phyloP scores from a whole-genome alignment of 768 basidiomycete species.

The Phanerodontia chrysosporium region DNA sequence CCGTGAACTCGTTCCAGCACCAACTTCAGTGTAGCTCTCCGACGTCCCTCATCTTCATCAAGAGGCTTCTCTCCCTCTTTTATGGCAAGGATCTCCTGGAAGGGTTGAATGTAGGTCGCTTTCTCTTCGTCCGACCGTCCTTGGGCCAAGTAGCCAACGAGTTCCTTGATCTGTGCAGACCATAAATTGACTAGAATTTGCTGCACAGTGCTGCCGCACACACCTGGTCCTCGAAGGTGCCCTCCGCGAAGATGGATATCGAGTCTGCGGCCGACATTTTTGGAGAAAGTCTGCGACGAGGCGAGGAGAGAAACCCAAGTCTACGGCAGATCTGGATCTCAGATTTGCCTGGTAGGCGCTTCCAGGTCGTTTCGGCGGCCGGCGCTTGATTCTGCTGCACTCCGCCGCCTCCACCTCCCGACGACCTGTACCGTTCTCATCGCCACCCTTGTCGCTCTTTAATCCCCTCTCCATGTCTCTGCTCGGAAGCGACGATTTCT shows the following conservation, averaged over 20 bases:
- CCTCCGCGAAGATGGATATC: slow-evolving; percentile 81
- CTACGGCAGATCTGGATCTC: slow-evolving; percentile 4
- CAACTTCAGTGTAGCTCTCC: slow-evolving; percentile 52
- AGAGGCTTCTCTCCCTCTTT: slow-evolving; percentile 48
- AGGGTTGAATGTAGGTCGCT: slow-evolving; percentile 54
- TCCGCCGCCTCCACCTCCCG: background rate
- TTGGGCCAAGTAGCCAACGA: slow-evolving; percentile 70
- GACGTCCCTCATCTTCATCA: slow-evolving; percentile 49
- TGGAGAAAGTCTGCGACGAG: slow-evolving; percentile 7
- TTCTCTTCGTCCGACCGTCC: slow-evolving; percentile 67
- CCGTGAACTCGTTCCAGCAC: slow-evolving; percentile 60
- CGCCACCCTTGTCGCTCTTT: slow-evolving; percentile 8
- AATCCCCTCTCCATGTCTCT: slow-evolving; percentile 4
- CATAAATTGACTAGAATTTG: slow-evolving; percentile 1
- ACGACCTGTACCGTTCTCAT: background rate
- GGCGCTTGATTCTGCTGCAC: background rate
- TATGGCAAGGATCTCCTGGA: slow-evolving; percentile 55
- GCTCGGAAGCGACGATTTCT: slow-evolving; percentile 15
- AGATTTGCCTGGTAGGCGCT: background rate
- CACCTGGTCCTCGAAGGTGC: slow-evolving; percentile 86
- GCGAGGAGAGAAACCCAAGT: slow-evolving; percentile 13
- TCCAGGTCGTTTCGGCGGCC: background rate
- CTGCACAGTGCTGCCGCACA: background rate
- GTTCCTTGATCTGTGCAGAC: slow-evolving; percentile 59
- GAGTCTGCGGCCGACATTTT: slow-evolving; percentile 72